These are phyloP conservation scores for Wickerhamiella azymoides DNA, from an alignment of 805 yeast genomes.

Conservation along the genomic window DNA sequence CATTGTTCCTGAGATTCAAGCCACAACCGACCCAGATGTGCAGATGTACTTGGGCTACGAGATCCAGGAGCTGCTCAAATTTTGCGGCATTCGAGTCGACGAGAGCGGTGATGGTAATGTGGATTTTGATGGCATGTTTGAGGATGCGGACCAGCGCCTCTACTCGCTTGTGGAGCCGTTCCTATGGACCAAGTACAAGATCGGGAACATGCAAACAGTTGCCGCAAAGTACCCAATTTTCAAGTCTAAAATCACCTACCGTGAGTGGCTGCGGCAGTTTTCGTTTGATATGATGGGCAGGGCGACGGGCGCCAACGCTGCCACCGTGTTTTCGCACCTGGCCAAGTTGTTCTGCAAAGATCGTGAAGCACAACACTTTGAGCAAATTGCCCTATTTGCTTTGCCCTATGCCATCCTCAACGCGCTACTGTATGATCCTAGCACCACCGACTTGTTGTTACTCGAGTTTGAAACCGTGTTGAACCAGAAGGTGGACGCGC, in stretches of 20 bases:
- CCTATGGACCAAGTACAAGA: constrained; percentile 52
- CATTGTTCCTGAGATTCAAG: constrained; percentile 77
- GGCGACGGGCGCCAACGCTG: constrained; percentile 25
- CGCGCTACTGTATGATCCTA: constrained; percentile 38
- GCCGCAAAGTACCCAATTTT: constrained; percentile 53
- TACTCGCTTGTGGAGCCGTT: constrained; percentile 34
- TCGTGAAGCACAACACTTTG: constrained; percentile 44
- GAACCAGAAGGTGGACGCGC: constrained; percentile 36
- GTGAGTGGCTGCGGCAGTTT: constrained; percentile 58
- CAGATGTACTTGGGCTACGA: constrained; percentile 77
- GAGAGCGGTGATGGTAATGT: background rate
- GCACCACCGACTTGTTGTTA: constrained; percentile 32
- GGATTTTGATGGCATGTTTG: background rate
- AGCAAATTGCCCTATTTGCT: constrained; percentile 48
- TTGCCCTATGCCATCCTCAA: constrained; percentile 66
- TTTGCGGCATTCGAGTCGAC: constrained; percentile 25
- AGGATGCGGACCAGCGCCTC: constrained; percentile 16
- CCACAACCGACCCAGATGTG: constrained; percentile 72
- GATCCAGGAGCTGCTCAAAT: constrained; percentile 71
- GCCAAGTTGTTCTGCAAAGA: constrained; percentile 36
- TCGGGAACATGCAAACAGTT: constrained; percentile 37
- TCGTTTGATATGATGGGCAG: constrained; percentile 49
- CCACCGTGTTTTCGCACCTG: constrained; percentile 45
- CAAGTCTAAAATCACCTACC: constrained; percentile 28
- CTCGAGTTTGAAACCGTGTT: constrained; percentile 51